Base-by-base conservation (phyloP, 257 asterid genomes). In the Solanum neorickii region DNA sequence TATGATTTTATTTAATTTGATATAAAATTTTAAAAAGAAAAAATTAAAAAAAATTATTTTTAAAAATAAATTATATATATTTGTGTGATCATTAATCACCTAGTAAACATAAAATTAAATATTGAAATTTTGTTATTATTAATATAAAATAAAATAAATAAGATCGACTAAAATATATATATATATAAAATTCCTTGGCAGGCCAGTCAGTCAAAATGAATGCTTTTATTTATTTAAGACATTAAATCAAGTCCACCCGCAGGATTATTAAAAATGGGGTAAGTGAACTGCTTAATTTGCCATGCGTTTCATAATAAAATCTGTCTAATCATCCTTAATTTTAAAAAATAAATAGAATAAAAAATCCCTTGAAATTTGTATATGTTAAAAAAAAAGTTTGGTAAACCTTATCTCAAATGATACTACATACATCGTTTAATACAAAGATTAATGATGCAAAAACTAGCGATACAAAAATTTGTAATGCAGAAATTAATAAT, bases 381-480 rank as follows among this genome's bases (percentile, higher is more conserved):
- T 52, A 16, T 16, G 12, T 72, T 72, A 72, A 69, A 70, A 33
- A 33, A 27, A 46, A 41, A 41, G 46, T 41, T 41, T 41, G 46
- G 46, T 41, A 41, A 73, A 12, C 27, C 47, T 18, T 73, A 35
- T 73, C 80, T 35, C 46, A 33, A 35, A 2, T 20, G 47, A 20
- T 12, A 16, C 27, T 5, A 9, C 14, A 56, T 56, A 3, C 0
- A 35, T 37, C 7, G 7, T 5, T 5, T 37, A 7, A 0, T 37
- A 37, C 7, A 37, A 37, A 6, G 7, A 37, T 37, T 37, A 37
- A 37, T 37, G 6, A 37, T 1, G 0, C 0, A 6, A 5, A 37
- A 1, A 37, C 0, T 37, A 37, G 0, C 7, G 0, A 37, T 37
- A 6, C 0, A 37, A 1, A 37, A 37, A 37, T 37, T 37, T 5